phyloP scores from a whole-genome alignment of 257 asterid genomes.

The Lavandula angustifolia region DNA sequence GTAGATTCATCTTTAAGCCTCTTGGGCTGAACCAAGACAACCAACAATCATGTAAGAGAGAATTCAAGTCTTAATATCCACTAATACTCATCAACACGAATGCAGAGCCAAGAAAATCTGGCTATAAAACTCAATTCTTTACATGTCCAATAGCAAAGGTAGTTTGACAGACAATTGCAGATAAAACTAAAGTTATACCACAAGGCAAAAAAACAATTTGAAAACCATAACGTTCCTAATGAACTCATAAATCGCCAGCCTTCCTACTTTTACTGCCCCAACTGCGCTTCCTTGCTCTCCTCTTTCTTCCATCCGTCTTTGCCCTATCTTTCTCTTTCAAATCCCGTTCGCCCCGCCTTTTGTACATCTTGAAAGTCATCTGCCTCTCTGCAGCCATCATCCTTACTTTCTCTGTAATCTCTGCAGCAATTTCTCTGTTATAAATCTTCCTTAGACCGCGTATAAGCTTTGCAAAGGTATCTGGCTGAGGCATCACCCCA shows the following conservation, averaged over 20 bases:
- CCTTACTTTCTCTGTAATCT: slow-evolving; percentile 84
- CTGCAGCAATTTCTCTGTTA: slow-evolving; percentile 79
- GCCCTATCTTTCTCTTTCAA: slow-evolving; percentile 72
- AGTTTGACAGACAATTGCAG: no score
- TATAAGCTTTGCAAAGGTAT: slow-evolving; percentile 89
- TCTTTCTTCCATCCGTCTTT: slow-evolving; percentile 65
- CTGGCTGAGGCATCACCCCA: slow-evolving; percentile 96
- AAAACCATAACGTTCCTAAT: no score
- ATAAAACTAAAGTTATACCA: no score
- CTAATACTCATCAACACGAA: no score
- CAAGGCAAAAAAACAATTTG: no score
- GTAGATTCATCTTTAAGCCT: background rate
- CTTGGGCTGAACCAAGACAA: slow-evolving; percentile 8
- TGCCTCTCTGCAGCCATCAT: slow-evolving; percentile 86
- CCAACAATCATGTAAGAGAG: background rate
- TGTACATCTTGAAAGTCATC: slow-evolving; percentile 88
- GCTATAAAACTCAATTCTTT: no score
- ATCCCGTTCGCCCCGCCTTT: slow-evolving; percentile 83
- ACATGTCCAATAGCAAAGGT: no score
- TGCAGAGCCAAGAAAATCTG: no score
- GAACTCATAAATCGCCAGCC: slow-evolving; percentile 45
- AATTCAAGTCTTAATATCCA: no score
- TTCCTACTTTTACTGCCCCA: slow-evolving; percentile 62
- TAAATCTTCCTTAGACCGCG: slow-evolving; percentile 73
- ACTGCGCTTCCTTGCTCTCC: slow-evolving; percentile 64